phyloP scores from a whole-genome alignment of 768 basidiomycete species.

The Tricholoma terreum region DNA sequence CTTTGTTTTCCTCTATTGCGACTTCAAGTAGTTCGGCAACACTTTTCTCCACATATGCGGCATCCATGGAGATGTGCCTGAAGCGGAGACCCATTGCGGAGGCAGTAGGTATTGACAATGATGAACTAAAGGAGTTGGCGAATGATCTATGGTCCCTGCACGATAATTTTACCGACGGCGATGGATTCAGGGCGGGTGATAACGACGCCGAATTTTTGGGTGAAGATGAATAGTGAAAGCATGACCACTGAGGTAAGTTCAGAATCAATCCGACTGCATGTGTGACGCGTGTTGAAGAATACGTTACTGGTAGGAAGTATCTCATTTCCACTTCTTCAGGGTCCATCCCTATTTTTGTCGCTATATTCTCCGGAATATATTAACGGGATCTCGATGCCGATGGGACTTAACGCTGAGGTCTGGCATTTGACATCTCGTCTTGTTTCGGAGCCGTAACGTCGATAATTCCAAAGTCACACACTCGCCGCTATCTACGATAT shows the following conservation, averaged over 20 bases:
- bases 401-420: too few species aligned
- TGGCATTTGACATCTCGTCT: too few species aligned
- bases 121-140: conserved; percentile 55
- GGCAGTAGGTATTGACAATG: conserved; percentile 43
- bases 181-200: conserved; percentile 17
- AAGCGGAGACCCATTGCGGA: conserved; percentile 36
- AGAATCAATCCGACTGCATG: too few species aligned
- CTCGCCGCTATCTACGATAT: too few species aligned
- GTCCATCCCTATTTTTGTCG: too few species aligned
- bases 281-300: too few species aligned
- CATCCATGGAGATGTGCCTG: conserved; percentile 42
- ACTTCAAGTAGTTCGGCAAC: conserved; percentile 37
- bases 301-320: too few species aligned
- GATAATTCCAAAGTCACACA: too few species aligned
- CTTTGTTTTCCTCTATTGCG: conserved; percentile 44
- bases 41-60: conserved; percentile 52
- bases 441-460: too few species aligned
- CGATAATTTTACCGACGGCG: conserved; percentile 38
- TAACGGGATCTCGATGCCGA: too few species aligned
- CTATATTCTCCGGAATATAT: too few species aligned
- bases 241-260: neutral
- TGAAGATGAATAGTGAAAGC: conserved; percentile 11
- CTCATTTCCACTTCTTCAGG: too few species aligned
- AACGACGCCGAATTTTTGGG: conserved; percentile 7
- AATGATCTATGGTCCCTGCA: conserved; percentile 60